Base-by-base conservation (phyloP, 2,329 filamentous ascomycete genomes). In the Dactylellina cionopaga region DNA sequence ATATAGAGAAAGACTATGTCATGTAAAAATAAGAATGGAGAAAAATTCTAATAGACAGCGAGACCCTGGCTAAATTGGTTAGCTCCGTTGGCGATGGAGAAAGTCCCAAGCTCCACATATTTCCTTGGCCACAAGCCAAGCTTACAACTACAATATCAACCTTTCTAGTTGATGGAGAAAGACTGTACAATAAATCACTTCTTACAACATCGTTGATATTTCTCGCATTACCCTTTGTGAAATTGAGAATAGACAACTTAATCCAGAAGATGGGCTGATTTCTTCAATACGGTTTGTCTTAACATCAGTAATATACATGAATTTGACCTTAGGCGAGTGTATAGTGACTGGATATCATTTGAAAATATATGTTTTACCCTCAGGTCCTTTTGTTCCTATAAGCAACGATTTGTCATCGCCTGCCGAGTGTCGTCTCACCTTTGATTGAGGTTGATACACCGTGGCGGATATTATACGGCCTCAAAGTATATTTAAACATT, bases 261-360 rank as follows among this genome's bases (percentile, higher is more conserved):
- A 81, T 0, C 85, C 86, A 68, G 86, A 82, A 0, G 76, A 63
- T 0, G 83, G 46, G 37, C 83, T 84, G 80, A 89, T 84, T 79
- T 89, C 86, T 0, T 88, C 82, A 0, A 89, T 75, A 2, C 83
- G 81, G 76, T 87, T 84, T 1, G 79, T 75, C 0, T 64, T 83
- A 0, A 84, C 85, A 74, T 89, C 87, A 0, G 86, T 85, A 2
- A 89, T 85, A 65, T 87, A 90, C 0, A 84, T 85, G 0, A 82
- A 85, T 10, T 81, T 79, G 0, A 85, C 86, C 0, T 79, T 77
- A 0, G 79, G 68, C 0, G 84, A 85, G 39, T 87, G 80, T 0
- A 85, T 80, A 0, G 80, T n/a, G n/a, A n/a, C n/a, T n/a, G n/a
- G n/a, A n/a, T n/a, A n/a, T n/a, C n/a, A n/a, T n/a, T n/a, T n/a